These are phyloP conservation scores for Trichoderma harzianum DNA, from an alignment of 2,329 filamentous ascomycete genomes.

Conservation along the genomic window DNA sequence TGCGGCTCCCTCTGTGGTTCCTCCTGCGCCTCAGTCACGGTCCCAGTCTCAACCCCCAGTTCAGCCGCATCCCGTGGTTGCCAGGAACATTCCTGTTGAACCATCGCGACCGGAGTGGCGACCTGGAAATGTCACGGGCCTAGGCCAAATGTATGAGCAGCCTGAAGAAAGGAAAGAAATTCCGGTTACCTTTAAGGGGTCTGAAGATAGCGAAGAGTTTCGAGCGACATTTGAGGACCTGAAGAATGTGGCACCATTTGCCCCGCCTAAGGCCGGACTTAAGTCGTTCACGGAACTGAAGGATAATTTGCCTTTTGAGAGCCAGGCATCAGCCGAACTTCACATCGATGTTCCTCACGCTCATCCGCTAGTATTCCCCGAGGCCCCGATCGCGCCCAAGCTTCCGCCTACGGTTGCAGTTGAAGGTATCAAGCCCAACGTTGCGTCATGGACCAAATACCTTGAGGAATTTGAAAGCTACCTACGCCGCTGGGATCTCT, in stretches of 20 bases:
- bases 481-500: slow-evolving; percentile 47
- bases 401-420: slow-evolving; percentile 43
- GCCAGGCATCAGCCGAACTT: slow-evolving; percentile 43
- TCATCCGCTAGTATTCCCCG: slow-evolving; percentile 44
- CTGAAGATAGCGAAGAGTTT: slow-evolving; percentile 56
- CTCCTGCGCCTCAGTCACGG: slow-evolving; percentile 24
- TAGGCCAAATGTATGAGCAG: slow-evolving; percentile 23
- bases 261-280: slow-evolving; percentile 46
- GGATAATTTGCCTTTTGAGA: slow-evolving; percentile 56
- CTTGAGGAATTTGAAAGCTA: slow-evolving; percentile 52
- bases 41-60: slow-evolving; percentile 22
- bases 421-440: slow-evolving; percentile 42
- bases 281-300: slow-evolving; percentile 55
- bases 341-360: slow-evolving; percentile 36
- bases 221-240: slow-evolving; percentile 53
- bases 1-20: background rate
- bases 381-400: slow-evolving; percentile 47
- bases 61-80: slow-evolving; percentile 24
- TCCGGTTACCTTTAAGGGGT: slow-evolving; percentile 42
- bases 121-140: slow-evolving; percentile 42
- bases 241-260: slow-evolving; percentile 54
- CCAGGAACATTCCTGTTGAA: slow-evolving; percentile 56
- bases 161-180: slow-evolving; percentile 25
- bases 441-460: slow-evolving; percentile 49
- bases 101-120: slow-evolving; percentile 59